These are phyloP conservation scores for Lyophyllum atratum DNA, from an alignment of 768 basidiomycete species.

Conservation along the genomic window DNA sequence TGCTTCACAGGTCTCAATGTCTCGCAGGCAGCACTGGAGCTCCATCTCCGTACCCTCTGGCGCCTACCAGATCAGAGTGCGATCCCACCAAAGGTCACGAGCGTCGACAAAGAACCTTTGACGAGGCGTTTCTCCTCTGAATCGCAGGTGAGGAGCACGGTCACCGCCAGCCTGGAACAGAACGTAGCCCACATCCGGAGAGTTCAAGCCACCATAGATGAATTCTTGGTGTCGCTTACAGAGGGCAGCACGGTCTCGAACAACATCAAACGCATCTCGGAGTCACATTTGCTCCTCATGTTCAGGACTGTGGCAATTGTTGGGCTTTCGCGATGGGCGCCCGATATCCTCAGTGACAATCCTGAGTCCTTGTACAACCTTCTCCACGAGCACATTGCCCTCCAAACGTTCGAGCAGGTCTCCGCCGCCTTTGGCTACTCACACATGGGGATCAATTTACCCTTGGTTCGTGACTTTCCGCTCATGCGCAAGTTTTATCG, in stretches of 20 bases:
- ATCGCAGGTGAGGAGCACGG: background rate
- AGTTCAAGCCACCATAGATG: background rate
- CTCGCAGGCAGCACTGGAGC: slow-evolving; percentile 7
- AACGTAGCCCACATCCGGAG: background rate
- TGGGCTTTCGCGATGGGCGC: slow-evolving; percentile 13
- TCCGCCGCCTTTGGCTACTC: slow-evolving; percentile 5
- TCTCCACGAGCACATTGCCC: slow-evolving; percentile 16
- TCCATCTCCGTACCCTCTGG: slow-evolving; percentile 14
- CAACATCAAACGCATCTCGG: slow-evolving; percentile 5
- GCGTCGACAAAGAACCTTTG: slow-evolving; percentile 1
- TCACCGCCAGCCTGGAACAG: background rate
- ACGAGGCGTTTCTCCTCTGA: slow-evolving; percentile 1
- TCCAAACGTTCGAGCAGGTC: slow-evolving; percentile 13
- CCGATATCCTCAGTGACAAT: slow-evolving; percentile 13
- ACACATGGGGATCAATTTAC: slow-evolving; percentile 6
- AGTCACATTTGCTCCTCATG: slow-evolving; percentile 3
- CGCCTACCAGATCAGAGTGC: slow-evolving; percentile 11
- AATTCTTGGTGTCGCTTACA: background rate
- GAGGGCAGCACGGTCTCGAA: background rate
- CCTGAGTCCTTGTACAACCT: slow-evolving; percentile 16
- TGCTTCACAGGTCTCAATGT: background rate
- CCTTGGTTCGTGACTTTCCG: slow-evolving; percentile 1
- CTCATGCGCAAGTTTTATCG: slow-evolving; percentile 17
- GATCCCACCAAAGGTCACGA: slow-evolving; percentile 9
- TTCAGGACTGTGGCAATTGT: slow-evolving; percentile 9